These are phyloP conservation scores for Lippia alba DNA, from an alignment of 305 asterid genomes.

Conservation along the genomic window DNA sequence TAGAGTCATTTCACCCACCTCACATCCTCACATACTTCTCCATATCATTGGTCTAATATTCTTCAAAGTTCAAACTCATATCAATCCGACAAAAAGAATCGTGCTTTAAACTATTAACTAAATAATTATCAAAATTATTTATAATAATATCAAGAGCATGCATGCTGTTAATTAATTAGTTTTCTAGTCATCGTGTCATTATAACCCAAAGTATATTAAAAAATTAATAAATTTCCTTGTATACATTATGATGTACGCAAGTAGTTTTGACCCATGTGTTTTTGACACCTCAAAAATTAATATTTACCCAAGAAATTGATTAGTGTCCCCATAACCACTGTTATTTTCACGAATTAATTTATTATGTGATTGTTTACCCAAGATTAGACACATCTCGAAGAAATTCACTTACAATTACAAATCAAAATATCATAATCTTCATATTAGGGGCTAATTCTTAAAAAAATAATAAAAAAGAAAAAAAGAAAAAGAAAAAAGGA, in stretches of 20 bases:
- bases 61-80: constrained; percentile 32
- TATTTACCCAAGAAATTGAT: constrained; percentile 8
- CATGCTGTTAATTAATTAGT: constrained; percentile 25
- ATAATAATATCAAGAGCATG: constrained; percentile 15
- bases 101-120: background rate
- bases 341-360: background rate
- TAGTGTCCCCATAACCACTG: background rate
- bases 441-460: too few species aligned
- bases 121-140: constrained; percentile 17
- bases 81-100: constrained; percentile 54
- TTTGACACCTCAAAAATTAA: constrained; percentile 36
- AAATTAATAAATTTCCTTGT: background rate
- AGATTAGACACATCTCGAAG: too few species aligned
- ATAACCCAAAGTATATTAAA: background rate
- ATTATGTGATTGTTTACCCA: too few species aligned
- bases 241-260: constrained; percentile 27
- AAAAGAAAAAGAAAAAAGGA: too few species aligned
- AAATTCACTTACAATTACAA: too few species aligned
- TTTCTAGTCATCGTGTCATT: constrained; percentile 1
- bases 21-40: constrained; percentile 32
- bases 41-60: constrained; percentile 35
- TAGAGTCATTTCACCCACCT: constrained; percentile 40
- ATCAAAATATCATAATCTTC: too few species aligned
- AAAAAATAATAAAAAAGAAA: too few species aligned
- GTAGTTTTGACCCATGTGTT: constrained; percentile 19